Percentiles rank a stretch among this genome's conserved stretches.
Conservation (phyloP, 208 protist species). For the Trypanosoma caninum region DNA sequence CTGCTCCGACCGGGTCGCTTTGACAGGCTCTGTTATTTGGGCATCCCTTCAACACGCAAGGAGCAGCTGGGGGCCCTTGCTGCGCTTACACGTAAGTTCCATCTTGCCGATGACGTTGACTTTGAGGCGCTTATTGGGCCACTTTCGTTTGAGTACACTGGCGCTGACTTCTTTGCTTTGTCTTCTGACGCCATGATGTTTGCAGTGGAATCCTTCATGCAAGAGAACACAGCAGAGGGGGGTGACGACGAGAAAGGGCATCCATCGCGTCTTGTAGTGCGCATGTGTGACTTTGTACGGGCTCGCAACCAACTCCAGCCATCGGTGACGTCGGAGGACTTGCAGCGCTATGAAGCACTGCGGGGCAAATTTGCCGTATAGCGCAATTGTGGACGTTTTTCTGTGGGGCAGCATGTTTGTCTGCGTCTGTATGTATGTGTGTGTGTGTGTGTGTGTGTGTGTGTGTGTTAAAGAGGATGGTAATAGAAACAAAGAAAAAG, state of each 20-base stretch:
- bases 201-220: constrained; percentile 88
- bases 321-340: constrained; percentile 74
- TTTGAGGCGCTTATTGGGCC: constrained; percentile 55
- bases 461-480: no score
- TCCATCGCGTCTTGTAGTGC: constrained; percentile 37
- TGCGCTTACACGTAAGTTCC: constrained; percentile 85
- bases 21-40: constrained; percentile 87
- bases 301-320: constrained; percentile 76
- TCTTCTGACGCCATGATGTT: constrained; percentile 94
- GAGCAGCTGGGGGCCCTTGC: constrained; percentile 80
- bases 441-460: background rate
- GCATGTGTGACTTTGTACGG: constrained; percentile 73
- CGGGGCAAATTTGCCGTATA: constrained; percentile 58
- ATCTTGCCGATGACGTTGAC: constrained; percentile 59
- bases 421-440: background rate
- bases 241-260: background rate
- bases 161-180: constrained; percentile 94
- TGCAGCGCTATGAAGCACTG: constrained; percentile 69
- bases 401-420: no score
- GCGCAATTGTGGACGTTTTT: no score
- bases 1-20: constrained; percentile 92
- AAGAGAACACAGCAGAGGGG: constrained; percentile 22
- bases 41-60: constrained; percentile 62
- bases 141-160: constrained; percentile 87
- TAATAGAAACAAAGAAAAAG: no score